phyloP scores from a whole-genome alignment of 805 yeast species.

The Candida ortonii region DNA sequence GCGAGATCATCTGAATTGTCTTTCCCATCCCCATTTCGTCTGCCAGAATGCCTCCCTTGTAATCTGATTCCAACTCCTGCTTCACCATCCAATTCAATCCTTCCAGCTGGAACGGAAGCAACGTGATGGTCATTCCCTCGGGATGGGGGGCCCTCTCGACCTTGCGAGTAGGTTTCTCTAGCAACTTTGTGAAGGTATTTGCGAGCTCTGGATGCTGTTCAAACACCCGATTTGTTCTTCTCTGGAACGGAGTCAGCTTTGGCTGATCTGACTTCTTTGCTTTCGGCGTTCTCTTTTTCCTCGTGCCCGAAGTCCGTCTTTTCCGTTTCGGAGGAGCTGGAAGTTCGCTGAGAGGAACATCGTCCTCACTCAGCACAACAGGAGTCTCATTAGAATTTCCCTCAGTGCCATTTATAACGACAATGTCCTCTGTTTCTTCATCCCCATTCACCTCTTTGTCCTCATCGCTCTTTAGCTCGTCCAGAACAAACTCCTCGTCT shows the following conservation, averaged over 20 bases:
- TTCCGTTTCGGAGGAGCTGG: constrained; percentile 9
- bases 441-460: constrained; percentile 22
- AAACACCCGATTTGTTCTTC: constrained; percentile 65
- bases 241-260: constrained; percentile 61
- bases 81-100: constrained; percentile 85
- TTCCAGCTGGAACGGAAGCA: constrained; percentile 90
- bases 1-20: constrained; percentile 91
- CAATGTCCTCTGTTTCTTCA: constrained; percentile 27
- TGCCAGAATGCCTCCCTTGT: constrained; percentile 89
- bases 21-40: constrained; percentile 99
- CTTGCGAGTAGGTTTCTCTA: constrained; percentile 41
- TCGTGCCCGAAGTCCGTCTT: constrained; percentile 8
- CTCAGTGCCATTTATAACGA: constrained; percentile 21
- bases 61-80: constrained; percentile 80
- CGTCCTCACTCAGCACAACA: constrained; percentile 20
- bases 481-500: constrained; percentile 32
- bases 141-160: constrained; percentile 73
- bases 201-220: constrained; percentile 77
- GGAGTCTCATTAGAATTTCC: constrained; percentile 13
- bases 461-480: constrained; percentile 9
- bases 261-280: constrained; percentile 31
- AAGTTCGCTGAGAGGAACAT: constrained; percentile 15
- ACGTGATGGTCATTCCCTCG: constrained; percentile 62
- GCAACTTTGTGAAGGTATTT: constrained; percentile 67
- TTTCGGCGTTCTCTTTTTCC: constrained; percentile 25